Evolutionary conservation across 345 rosid genomes (phyloP).

Genomic region (Gynandropsis gynandra): DNA sequence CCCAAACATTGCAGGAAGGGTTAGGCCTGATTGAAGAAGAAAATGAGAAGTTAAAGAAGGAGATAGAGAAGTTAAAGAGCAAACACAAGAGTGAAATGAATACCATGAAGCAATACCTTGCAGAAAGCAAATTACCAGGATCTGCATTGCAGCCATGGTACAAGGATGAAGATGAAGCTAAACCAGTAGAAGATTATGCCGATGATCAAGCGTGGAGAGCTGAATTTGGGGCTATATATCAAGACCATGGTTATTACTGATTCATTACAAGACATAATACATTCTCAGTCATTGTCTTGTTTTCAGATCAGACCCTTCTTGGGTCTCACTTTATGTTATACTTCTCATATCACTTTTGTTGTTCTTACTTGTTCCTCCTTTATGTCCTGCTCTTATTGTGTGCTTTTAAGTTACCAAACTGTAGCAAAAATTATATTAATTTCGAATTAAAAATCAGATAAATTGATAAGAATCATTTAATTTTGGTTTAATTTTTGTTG

Average conservation of each 20-base stretch:
- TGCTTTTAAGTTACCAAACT: too few species aligned
- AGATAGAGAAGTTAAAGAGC: slow-evolving; percentile 67
- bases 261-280: slow-evolving; percentile 4
- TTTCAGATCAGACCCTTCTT: slow-evolving; percentile 17
- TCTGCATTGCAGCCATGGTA: slow-evolving; percentile 47
- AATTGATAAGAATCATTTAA: too few species aligned
- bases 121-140: slow-evolving; percentile 80
- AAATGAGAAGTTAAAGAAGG: slow-evolving; percentile 77
- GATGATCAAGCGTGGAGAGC: slow-evolving; percentile 97
- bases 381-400: not conserved
- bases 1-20: slow-evolving; percentile 79
- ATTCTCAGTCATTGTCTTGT: not conserved
- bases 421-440: too few species aligned
- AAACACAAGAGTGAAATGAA: slow-evolving; percentile 91
- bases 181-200: slow-evolving; percentile 9
- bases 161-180: slow-evolving; percentile 18
- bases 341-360: slow-evolving; percentile 7
- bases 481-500: too few species aligned
- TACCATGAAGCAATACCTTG: slow-evolving; percentile 92
- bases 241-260: slow-evolving; percentile 43
- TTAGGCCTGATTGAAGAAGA: slow-evolving; percentile 40
- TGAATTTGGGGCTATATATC: slow-evolving; percentile 86
- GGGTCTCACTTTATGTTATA: slow-evolving; percentile 17
- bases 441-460: too few species aligned
- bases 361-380: slow-evolving; percentile 14